Percentiles rank a stretch among this genome's conserved stretches.
These are phyloP conservation scores for Podospora pseudocomata DNA, from an alignment of 495 filamentous ascomycete genomes.

Conservation along the genomic window DNA sequence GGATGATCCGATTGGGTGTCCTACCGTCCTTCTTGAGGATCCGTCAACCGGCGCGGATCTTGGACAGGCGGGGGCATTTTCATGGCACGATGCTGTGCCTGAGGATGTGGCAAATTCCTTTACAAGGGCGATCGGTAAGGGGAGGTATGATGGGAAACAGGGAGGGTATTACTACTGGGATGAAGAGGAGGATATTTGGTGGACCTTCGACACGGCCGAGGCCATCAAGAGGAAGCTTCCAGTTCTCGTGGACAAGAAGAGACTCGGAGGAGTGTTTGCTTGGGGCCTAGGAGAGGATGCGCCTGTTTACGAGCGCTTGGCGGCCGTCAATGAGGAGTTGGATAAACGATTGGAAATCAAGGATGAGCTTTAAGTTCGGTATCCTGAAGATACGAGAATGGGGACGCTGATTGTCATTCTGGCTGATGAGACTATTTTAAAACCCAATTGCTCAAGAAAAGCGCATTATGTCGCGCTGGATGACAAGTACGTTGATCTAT, in stretches of 20 bases:
- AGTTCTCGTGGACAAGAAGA: constrained; percentile 53
- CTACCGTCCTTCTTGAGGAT: constrained; percentile 60
- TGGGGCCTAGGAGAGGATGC: constrained; percentile 75
- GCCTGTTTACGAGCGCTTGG: constrained; percentile 54
- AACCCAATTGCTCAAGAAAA: no score
- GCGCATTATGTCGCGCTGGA: no score
- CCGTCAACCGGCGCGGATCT: constrained; percentile 60
- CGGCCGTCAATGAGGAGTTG: constrained; percentile 49
- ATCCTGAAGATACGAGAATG: no score
- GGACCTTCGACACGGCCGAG: constrained; percentile 69
- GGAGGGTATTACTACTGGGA: constrained; percentile 74
- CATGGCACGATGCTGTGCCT: constrained; percentile 54
- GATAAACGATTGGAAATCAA: constrained; percentile 12
- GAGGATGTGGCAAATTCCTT: constrained; percentile 46
- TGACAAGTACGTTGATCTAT: no score
- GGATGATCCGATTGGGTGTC: constrained; percentile 56
- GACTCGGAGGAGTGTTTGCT: constrained; percentile 66
- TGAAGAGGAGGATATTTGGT: constrained; percentile 56
- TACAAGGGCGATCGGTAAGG: constrained; percentile 49
- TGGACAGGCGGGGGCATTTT: constrained; percentile 58
- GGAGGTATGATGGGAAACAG: constrained; percentile 52
- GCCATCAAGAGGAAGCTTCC: constrained; percentile 62
- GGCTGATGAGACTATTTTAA: not conserved
- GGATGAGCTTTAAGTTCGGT: constrained; percentile 26
- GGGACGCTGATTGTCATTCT: not conserved